Conservation (phyloP, 495 filamentous ascomycete genomes). For the Cercophora samala region DNA sequence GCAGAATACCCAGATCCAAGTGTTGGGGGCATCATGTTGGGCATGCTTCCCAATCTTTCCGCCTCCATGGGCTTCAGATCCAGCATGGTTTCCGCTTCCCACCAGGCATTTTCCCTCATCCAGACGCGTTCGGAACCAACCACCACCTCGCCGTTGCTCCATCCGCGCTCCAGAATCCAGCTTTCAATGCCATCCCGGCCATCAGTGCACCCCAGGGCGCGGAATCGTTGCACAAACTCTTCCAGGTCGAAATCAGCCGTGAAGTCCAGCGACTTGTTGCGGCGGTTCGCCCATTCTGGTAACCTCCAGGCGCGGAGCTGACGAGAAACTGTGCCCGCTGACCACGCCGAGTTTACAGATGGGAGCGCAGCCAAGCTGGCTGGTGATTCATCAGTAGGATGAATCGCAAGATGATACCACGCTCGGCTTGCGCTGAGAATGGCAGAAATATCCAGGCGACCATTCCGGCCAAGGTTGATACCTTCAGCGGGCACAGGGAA, state of each 20-base stretch:
- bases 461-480: slow-evolving; percentile 66
- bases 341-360: slow-evolving; percentile 71
- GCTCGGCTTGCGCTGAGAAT: slow-evolving; percentile 76
- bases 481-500: slow-evolving; percentile 74
- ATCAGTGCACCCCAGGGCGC: slow-evolving; percentile 79
- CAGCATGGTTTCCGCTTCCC: slow-evolving; percentile 96
- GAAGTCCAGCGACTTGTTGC: slow-evolving; percentile 90
- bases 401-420: slow-evolving; percentile 92
- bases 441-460: slow-evolving; percentile 68
- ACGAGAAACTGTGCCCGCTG: slow-evolving; percentile 83
- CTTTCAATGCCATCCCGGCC: slow-evolving; percentile 91
- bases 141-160: slow-evolving; percentile 96
- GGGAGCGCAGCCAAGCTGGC: slow-evolving; percentile 61
- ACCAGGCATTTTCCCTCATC: slow-evolving; percentile 93
- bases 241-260: slow-evolving; percentile 94
- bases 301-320: slow-evolving; percentile 91
- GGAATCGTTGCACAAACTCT: slow-evolving; percentile 81
- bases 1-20: slow-evolving; percentile 65
- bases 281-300: slow-evolving; percentile 92
- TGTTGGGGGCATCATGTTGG: slow-evolving; percentile 46
- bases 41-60: slow-evolving; percentile 41
- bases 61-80: slow-evolving; percentile 70
- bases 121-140: slow-evolving; percentile 87
- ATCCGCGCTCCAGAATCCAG: slow-evolving; percentile 92
- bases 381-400: slow-evolving; percentile 84